Base-by-base conservation (phyloP, 306 rosid species). In the Vicia villosa region DNA sequence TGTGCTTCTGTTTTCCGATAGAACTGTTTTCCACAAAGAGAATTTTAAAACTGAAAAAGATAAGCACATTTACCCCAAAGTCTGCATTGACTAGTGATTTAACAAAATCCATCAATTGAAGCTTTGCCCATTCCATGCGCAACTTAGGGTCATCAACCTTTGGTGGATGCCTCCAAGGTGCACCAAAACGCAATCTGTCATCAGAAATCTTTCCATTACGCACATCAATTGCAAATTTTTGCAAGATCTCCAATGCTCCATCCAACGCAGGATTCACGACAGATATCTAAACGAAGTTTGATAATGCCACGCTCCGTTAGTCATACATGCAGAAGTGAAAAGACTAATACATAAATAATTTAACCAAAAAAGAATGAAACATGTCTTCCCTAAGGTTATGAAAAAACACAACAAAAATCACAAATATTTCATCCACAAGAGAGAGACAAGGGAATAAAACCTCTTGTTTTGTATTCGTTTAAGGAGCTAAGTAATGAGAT, bases 151-250 rank as follows among this genome's bases (percentile, higher is more conserved):
- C 87, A 66, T 79, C 85, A 55, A 65, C 73, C 3, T 77, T 69
- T 34, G 99, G 99, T 19, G 97, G 97, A 83, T 89, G 92, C 85
- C 97, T 91, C 99, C 99, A 95, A 65, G 99, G 92, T 63, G 99
- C 96, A 26, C 97, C 99, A 80, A 91, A 89, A 40, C 96, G 91
- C 75, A 95, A 78, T 81, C 17, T 79, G 60, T 91, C 97, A 74
- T 89, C 82, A 16, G 91, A 70, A 74, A 91, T 62, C 61, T 84
- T 81, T 63, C 97, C 96, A 17, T 51, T 79, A 30, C 7, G 73
- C 36, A 85, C 96, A 79, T 87, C 94, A 76, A 45, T 45, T 20
- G 92, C 95, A 85, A 87, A 88, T 52, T 83, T 84, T 42, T 90
- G 96, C 84, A 94, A 73, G 61, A 94, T 79, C 67, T 73, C 86